Percentiles rank a stretch among this genome's conserved stretches.
Conservation (phyloP, 1,139 yeast species). For the Pichia sp. region DNA sequence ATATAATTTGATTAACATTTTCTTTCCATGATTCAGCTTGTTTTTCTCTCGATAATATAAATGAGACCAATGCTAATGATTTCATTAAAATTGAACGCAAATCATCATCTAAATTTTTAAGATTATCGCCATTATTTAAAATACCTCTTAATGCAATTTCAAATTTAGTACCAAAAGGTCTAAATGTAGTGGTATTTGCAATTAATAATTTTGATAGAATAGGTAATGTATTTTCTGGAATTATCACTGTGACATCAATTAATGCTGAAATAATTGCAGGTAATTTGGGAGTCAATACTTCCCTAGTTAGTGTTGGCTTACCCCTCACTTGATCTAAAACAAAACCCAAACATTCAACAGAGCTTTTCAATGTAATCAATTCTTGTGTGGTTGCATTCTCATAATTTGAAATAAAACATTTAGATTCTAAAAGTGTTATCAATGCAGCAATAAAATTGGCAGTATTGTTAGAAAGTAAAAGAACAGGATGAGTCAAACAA, state of each 20-base stretch:
- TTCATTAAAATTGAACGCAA: conserved; percentile 41
- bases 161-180: conserved; percentile 67
- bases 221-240: conserved; percentile 40
- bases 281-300: conserved; percentile 73
- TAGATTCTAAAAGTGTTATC: conserved; percentile 50
- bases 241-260: conserved; percentile 38
- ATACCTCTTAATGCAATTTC: conserved; percentile 40
- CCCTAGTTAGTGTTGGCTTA: conserved; percentile 80
- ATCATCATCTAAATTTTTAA: conserved; percentile 23
- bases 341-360: conserved; percentile 45
- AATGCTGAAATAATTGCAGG: conserved; percentile 54
- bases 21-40: conserved; percentile 34
- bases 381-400: conserved; percentile 29
- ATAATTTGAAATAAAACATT: conserved; percentile 37
- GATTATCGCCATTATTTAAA: conserved; percentile 26
- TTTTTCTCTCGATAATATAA: conserved; percentile 45
- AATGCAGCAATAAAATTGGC: conserved; percentile 48
- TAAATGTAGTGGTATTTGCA: conserved; percentile 70
- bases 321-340: conserved; percentile 56
- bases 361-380: conserved; percentile 26
- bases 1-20: conserved; percentile 31
- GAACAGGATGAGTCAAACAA: conserved; percentile 42
- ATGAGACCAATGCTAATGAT: conserved; percentile 55
- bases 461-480: conserved; percentile 55
- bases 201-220: conserved; percentile 46